A percentile compares a stretch with the other conserved stretches of the same genome.
Evolutionary conservation across 768 basidiomycete species (phyloP).

Genomic region (Lactarius tabidus): DNA sequence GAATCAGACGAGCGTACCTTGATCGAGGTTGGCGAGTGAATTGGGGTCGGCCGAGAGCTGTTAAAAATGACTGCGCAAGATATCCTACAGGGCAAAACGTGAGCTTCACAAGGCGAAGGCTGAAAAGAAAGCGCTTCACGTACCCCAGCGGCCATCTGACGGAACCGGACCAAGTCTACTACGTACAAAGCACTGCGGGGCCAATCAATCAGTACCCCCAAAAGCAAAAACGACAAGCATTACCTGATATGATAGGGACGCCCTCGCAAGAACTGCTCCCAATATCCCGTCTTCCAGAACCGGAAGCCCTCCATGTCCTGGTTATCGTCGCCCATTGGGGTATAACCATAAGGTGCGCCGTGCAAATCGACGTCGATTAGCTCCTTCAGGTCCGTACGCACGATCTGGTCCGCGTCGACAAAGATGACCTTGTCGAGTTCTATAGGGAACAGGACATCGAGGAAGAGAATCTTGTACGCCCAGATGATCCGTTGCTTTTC

Average conservation of each 20-base stretch:
- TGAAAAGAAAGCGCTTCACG: constrained; percentile 25
- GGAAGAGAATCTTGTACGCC: constrained; percentile 99
- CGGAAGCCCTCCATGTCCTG: constrained; percentile 95
- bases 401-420: constrained; percentile 97
- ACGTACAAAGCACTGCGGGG: constrained; percentile 82
- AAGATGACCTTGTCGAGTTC: constrained; percentile 99
- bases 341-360: constrained; percentile 92
- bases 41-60: constrained; percentile 90
- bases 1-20: constrained; percentile 48
- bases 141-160: constrained; percentile 66
- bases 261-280: constrained; percentile 83
- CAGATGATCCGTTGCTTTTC: constrained; percentile 99
- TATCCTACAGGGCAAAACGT: constrained; percentile 49
- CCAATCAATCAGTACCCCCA: not conserved
- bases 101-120: not conserved
- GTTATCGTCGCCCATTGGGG: constrained; percentile 97
- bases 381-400: constrained; percentile 92
- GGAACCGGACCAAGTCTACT: constrained; percentile 91
- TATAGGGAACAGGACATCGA: constrained; percentile 98
- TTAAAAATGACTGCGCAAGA: constrained; percentile 89
- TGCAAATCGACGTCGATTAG: constrained; percentile 88
- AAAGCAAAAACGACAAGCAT: not conserved
- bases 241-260: constrained; percentile 94
- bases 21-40: constrained; percentile 92
- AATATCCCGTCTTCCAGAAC: constrained; percentile 98